phyloP scores from a whole-genome alignment of 208 protist species.

The Novymonas esmeraldas region DNA sequence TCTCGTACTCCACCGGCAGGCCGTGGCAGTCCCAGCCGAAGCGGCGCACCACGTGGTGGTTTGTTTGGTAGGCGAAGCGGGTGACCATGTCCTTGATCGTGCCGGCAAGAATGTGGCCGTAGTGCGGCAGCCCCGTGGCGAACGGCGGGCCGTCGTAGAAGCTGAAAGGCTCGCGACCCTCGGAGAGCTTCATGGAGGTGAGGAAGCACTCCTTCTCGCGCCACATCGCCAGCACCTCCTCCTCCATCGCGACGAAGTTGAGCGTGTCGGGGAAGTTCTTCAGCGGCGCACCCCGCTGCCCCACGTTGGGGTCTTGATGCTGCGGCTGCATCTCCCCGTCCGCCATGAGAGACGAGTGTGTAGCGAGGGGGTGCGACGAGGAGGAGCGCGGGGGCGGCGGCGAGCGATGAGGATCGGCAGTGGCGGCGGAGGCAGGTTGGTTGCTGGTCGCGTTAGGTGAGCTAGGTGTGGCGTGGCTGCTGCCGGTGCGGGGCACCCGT shows the following conservation, averaged over 20 bases:
- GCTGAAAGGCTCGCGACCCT: conserved; percentile 84
- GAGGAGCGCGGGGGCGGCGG: neutral
- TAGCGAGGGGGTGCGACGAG: neutral
- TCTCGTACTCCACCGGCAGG: conserved; percentile 99
- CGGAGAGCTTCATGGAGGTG: conserved; percentile 93
- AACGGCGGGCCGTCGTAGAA: conserved; percentile 99
- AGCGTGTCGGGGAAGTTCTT: conserved; percentile 80
- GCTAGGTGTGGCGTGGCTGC: neutral
- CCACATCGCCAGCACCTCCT: conserved; percentile 96
- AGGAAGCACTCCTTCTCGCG: conserved; percentile 96
- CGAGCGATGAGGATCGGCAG: conserved; percentile 19
- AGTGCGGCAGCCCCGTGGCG: conserved; percentile 99
- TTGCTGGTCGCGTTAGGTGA: conserved; percentile 1
- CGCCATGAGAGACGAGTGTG: conserved; percentile 16
- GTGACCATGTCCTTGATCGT: conserved; percentile 99
- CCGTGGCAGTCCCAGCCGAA: conserved; percentile 99
- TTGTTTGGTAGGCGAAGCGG: conserved; percentile 97
- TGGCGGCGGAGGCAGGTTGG: neutral
- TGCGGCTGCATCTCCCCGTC: conserved; percentile 4
- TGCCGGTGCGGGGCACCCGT: neutral
- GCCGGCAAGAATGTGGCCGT: conserved; percentile 99
- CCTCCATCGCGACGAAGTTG: conserved; percentile 95
- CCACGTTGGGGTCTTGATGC: conserved; percentile 20
- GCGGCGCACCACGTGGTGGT: conserved; percentile 97
- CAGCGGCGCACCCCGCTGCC: conserved; percentile 17